Evolutionary conservation across 2,329 filamentous ascomycete species (phyloP).

Genomic region (Fusarium fracticaudum): DNA sequence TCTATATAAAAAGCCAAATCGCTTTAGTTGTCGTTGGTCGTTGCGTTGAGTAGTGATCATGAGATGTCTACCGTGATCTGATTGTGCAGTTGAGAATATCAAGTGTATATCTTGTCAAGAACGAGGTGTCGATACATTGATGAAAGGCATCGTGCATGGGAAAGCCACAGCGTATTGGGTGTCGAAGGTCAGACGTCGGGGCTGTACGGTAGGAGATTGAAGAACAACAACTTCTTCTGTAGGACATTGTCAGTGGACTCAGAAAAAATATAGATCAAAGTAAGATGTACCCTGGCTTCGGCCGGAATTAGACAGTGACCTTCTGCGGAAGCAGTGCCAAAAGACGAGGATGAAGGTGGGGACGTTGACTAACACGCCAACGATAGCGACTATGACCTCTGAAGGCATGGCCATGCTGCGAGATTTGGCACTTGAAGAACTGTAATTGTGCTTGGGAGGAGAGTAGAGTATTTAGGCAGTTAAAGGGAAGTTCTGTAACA

Average conservation of each 20-base stretch:
- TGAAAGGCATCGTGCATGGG: neutral
- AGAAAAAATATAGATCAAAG: neutral
- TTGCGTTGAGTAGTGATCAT: too few relatives aligned
- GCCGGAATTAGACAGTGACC: rapidly evolving
- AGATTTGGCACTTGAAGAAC: rapidly evolving
- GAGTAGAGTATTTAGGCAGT: too few relatives aligned
- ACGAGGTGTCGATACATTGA: neutral
- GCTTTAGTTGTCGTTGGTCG: too few relatives aligned
- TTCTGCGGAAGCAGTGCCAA: neutral
- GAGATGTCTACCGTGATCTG: too few relatives aligned
- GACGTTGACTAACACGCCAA: slow-evolving; percentile 8
- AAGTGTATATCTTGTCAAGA: too few relatives aligned
- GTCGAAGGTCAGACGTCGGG: neutral
- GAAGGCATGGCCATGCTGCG: neutral
- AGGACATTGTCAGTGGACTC: too few relatives aligned
- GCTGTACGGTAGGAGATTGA: rapidly evolving
- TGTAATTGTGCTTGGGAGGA: rapidly evolving
- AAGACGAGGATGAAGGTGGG: slow-evolving; percentile 5
- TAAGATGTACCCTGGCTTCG: neutral
- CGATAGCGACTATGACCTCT: neutral
- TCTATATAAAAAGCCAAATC: too few relatives aligned
- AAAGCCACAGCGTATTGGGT: neutral
- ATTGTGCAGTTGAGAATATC: too few relatives aligned
- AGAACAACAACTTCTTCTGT: neutral
- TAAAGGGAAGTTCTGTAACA: too few relatives aligned